Evolutionary conservation across 2,329 filamentous ascomycete genomes (phyloP), one percentile per base, ranked within the genome.

Genomic region (Paraphoma chrysanthemicola): DNA sequence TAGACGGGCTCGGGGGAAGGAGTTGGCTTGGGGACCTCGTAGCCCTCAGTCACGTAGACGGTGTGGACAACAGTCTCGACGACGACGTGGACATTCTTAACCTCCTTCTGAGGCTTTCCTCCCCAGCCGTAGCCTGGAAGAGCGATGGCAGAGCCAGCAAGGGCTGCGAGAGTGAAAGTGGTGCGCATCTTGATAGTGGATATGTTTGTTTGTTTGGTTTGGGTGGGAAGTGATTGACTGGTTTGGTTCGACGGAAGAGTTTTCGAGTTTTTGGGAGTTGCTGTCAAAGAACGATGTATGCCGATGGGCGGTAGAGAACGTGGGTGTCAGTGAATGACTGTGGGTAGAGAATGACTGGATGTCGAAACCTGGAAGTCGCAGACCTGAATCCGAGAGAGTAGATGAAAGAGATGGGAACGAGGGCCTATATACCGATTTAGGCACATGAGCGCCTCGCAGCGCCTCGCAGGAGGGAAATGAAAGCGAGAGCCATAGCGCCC

Each of bases 311-410:
- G 61, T 69, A 72, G 69, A 51, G 69, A 72, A 57, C 59, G 69
- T 71, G 66, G 23, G 43, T 64, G 62, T 69, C 65, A 72, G 65
- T 66, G 62, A 70, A 56, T 70, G 69, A 73, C 68, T 61, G 60
- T 59, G 48, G 48, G 55, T 56, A 63, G 62, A 56, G 66, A 70
- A 66, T 64, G 67, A 65, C 56, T 63, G 64, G 54, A 59, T 59
- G 59, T 66, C 64, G 67, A 62, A 69, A 70, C 67, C 69, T 72
- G 67, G 68, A 70, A 72, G 69, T 73, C 70, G 66, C 70, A 73
- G 67, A 72, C 69, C 69, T 72, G 68, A 51, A 60, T 62, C 53
- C 44, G 31, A 47, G 33, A 17, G 50, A 53, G 46, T 46, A 56
- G 48, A 52, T 55, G 50, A 57, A 54, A 58, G 47, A 51, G 57